Conservation (phyloP, 2,329 filamentous ascomycete species). For the Celoporthe dispersa region DNA sequence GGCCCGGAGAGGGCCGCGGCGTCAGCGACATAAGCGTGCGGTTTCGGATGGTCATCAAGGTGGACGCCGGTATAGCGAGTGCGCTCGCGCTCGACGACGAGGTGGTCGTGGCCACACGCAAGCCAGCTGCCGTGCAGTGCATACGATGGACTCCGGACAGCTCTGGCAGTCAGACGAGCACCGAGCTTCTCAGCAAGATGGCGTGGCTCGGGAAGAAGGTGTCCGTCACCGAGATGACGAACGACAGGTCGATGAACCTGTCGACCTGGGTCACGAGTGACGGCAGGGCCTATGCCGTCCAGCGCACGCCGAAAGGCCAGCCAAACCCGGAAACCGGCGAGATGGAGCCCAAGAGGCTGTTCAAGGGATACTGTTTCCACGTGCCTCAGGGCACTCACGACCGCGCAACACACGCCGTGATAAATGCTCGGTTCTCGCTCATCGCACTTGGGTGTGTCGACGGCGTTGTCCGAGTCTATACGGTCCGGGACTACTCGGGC, state of each 20-base stretch:
- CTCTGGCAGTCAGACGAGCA: conserved; percentile 82
- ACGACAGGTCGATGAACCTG: conserved; percentile 95
- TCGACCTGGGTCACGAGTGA: conserved; percentile 90
- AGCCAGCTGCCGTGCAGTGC: conserved; percentile 93
- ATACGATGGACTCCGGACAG: conserved; percentile 92
- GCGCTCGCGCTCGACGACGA: conserved; percentile 91
- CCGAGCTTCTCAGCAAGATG: conserved; percentile 88
- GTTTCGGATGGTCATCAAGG: conserved; percentile 97
- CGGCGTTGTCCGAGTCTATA: conserved; percentile 86
- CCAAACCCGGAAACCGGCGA: conserved; percentile 47
- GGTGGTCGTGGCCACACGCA: conserved; percentile 86
- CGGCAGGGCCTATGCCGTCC: conserved; percentile 88
- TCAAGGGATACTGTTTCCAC: conserved; percentile 92
- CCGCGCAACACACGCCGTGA: conserved; percentile 73
- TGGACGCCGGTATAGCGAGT: conserved; percentile 90
- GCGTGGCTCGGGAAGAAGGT: conserved; percentile 80
- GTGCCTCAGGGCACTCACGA: conserved; percentile 63
- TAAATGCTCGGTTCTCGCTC: conserved; percentile 94
- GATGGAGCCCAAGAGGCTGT: conserved; percentile 68
- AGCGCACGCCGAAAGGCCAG: conserved; percentile 60
- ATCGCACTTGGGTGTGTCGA: conserved; percentile 84
- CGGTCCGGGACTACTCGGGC: conserved; percentile 87
- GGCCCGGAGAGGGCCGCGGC: conserved; percentile 80
- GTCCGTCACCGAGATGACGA: conserved; percentile 81
- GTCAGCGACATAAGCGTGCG: conserved; percentile 86